Evolutionary conservation across 192 early-diverging fungal species (phyloP).

Genomic region (Gamsiella multidivaricata): DNA sequence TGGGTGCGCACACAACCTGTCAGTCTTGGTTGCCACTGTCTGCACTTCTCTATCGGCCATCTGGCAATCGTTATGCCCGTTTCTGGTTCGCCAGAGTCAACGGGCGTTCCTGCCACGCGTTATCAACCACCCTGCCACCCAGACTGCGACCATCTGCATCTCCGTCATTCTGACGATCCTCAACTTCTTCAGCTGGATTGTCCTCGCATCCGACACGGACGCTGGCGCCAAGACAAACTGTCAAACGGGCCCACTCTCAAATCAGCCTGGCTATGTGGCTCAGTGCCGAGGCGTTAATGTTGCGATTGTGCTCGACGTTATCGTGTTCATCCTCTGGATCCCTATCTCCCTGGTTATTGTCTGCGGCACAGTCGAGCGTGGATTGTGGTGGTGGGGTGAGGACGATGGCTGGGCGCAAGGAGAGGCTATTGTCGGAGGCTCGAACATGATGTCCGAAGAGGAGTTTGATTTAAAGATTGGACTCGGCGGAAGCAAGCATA

Average conservation of each 20-base stretch:
- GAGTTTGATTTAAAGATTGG: conserved; percentile 54
- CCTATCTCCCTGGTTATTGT: conserved; percentile 51
- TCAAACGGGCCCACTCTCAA: not conserved
- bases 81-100: conserved; percentile 45
- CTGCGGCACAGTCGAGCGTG: conserved; percentile 50
- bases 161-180: conserved; percentile 46
- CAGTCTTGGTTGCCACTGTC: conserved; percentile 42
- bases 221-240: conserved; percentile 32
- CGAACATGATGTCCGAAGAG: conserved; percentile 54
- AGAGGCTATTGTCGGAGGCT: conserved; percentile 23
- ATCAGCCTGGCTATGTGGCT: conserved; percentile 9
- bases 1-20: not conserved
- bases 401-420: conserved; percentile 46
- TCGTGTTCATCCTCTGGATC: conserved; percentile 50
- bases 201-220: conserved; percentile 19
- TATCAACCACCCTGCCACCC: conserved; percentile 47
- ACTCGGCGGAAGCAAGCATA: conserved; percentile 24
- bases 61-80: conserved; percentile 52
- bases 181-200: conserved; percentile 53
- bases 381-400: conserved; percentile 54
- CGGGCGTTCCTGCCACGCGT: conserved; percentile 34
- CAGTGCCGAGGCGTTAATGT: conserved; percentile 46
- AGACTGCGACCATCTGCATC: conserved; percentile 46
- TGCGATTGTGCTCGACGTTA: conserved; percentile 23
- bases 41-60: conserved; percentile 33